Evolutionary conservation across 2,329 filamentous ascomycete species (phyloP), one percentile per base, ranked within the genome.

Genomic region (Rutstroemia sp.): DNA sequence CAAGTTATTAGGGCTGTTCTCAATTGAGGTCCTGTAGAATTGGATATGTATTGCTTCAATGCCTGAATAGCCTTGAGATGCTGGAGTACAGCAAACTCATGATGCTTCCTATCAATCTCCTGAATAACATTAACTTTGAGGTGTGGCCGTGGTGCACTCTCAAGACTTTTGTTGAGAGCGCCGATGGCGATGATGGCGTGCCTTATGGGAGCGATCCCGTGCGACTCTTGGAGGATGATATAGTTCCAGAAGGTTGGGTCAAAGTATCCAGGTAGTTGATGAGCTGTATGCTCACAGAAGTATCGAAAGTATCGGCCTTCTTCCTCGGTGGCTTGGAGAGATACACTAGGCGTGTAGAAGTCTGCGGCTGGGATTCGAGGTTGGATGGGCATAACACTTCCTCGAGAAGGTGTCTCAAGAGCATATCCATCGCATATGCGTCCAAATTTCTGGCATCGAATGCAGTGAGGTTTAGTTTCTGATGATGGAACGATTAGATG

Each of bases 151-250:
- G 62, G 63, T 10, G 69, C 64, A 38, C 41, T 58, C 63, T 84
- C 81, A 4, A 86, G 67, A 2, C 82, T 84, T 67, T 84, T 84
- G 67, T 86, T 85, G 25, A 88, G 71, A 3, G 83, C 82, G 16
- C 82, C 84, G 4, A 88, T 73, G 4, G 84, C 84, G 30, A 87
- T 76, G n/a, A 86, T 81, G 12, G 83, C 81, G 66, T 87, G 81
- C 12, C 80, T 79, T 58, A 88, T 81, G 25, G 84, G 75, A 7
- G 76, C 70, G 61, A 84, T 78, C 4, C 74, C 73, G 58, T 86
- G 80, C 54, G 81, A 84, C 66, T 84, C 82, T 61, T 82, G 80
- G 10, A 86, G 68, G 5, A 87, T 82, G 16, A 78, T 75, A 46
- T 75, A 75, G 1, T 76, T 81, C 83, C 84, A 88, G 65, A 87